Conservation (phyloP, 345 rosid genomes). For the Mangifera indica region DNA sequence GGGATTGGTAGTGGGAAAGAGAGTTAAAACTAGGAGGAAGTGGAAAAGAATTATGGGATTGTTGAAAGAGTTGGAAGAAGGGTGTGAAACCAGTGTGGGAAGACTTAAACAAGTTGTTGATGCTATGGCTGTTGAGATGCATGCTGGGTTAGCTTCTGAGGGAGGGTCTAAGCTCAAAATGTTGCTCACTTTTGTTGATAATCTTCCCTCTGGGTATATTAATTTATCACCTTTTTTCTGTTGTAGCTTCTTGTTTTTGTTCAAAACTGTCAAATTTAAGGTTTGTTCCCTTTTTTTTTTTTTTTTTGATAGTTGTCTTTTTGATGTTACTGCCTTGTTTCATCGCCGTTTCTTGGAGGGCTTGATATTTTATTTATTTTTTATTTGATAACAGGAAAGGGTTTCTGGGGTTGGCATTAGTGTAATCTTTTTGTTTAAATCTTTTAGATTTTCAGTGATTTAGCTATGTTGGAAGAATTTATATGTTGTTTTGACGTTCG, state of each 20-base stretch:
- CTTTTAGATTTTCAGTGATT: constrained; percentile 8
- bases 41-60: constrained; percentile 73
- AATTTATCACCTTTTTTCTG: background rate
- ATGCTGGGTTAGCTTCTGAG: constrained; percentile 97
- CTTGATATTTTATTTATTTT: constrained; percentile 1
- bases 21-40: constrained; percentile 68
- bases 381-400: background rate
- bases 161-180: constrained; percentile 98
- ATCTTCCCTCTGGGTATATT: constrained; percentile 60
- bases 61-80: constrained; percentile 73
- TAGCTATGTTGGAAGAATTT: constrained; percentile 5
- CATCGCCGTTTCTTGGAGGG: background rate
- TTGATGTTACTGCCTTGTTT: constrained; percentile 1
- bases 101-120: constrained; percentile 82
- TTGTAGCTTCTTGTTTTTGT: constrained; percentile 1
- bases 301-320: constrained; percentile 2
- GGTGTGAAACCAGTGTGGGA: constrained; percentile 67
- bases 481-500: constrained; percentile 29
- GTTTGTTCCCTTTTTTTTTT: constrained; percentile 3
- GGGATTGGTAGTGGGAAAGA: constrained; percentile 67
- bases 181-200: constrained; percentile 84
- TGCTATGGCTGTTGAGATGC: constrained; percentile 98
- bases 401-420: constrained; percentile 12
- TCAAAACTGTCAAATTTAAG: background rate
- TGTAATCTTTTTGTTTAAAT: constrained; percentile 1